Evolutionary conservation across 2,329 filamentous ascomycete species (phyloP).

Genomic region (Arthroderma sp.): DNA sequence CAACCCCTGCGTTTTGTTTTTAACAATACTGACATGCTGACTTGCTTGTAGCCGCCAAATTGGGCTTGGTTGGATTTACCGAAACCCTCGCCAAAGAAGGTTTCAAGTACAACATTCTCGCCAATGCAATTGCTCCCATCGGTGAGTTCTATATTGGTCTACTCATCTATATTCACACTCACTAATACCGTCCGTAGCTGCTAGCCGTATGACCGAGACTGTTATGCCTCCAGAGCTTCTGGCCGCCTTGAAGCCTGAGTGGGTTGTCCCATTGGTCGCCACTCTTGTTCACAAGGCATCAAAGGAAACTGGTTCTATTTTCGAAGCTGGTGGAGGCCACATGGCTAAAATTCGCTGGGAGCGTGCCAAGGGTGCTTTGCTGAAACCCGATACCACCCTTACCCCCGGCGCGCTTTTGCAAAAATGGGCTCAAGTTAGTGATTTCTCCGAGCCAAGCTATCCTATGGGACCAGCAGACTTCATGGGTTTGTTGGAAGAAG

Average conservation of each 20-base stretch:
- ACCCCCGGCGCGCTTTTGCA: conserved; percentile 77
- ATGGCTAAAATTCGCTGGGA: conserved; percentile 92
- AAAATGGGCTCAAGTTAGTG: conserved; percentile 76
- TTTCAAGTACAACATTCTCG: conserved; percentile 91
- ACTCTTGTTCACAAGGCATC: conserved; percentile 74
- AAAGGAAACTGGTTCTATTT: conserved; percentile 74
- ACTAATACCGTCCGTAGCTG: conserved; percentile 41
- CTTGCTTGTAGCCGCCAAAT: conserved; percentile 58
- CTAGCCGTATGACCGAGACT: conserved; percentile 88
- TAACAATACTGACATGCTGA: background rate
- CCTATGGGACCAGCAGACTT: conserved; percentile 81
- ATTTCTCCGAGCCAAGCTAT: conserved; percentile 75
- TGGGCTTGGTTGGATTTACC: conserved; percentile 90
- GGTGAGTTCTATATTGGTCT: conserved; percentile 18
- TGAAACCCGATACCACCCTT: conserved; percentile 78
- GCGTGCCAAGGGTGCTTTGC: conserved; percentile 72
- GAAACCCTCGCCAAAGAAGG: conserved; percentile 98
- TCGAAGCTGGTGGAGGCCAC: conserved; percentile 86
- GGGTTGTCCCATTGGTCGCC: conserved; percentile 87
- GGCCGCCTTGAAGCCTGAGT: conserved; percentile 75
- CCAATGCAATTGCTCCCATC: conserved; percentile 90
- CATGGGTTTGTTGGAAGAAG: conserved; percentile 69
- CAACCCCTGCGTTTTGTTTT: no score
- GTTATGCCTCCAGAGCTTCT: conserved; percentile 91
- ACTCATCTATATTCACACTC: background rate